These are phyloP conservation scores for Geotrichum restrictum DNA, from an alignment of 1,139 yeast genomes.

Conservation along the genomic window DNA sequence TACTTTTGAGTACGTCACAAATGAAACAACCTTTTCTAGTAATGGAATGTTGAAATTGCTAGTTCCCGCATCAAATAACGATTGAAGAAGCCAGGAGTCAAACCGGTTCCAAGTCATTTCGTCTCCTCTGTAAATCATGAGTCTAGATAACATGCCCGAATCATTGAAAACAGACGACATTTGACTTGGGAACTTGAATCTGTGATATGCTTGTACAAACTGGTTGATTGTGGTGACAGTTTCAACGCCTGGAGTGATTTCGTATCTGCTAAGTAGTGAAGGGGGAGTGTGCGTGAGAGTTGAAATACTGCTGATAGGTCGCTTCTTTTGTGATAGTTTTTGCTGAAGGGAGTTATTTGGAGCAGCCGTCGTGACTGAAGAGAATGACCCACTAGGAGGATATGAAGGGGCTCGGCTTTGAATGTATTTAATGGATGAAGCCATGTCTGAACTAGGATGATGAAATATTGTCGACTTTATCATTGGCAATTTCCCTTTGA, in stretches of 20 bases:
- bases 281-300: constrained; percentile 27
- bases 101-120: constrained; percentile 29
- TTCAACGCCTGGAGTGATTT: constrained; percentile 22
- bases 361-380: constrained; percentile 18
- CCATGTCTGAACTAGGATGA: constrained; percentile 32
- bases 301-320: constrained; percentile 19
- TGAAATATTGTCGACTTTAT: constrained; percentile 31
- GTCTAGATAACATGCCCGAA: constrained; percentile 26
- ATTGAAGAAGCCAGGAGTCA: constrained; percentile 30
- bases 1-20: constrained; percentile 25
- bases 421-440: constrained; percentile 6
- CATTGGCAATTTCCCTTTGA: constrained; percentile 31
- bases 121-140: constrained; percentile 27
- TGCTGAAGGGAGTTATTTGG: constrained; percentile 16
- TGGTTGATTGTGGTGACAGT: constrained; percentile 25
- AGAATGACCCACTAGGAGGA: background rate
- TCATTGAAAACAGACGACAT: constrained; percentile 29
- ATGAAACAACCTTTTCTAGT: constrained; percentile 22
- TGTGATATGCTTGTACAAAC: constrained; percentile 28
- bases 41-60: constrained; percentile 14
- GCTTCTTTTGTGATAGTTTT: background rate
- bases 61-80: background rate
- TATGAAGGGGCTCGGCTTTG: background rate
- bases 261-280: constrained; percentile 21
- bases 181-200: constrained; percentile 30